A percentile compares a stretch with the other conserved stretches of the same genome.
Conservation (phyloP, 805 yeast species). For the Candida glaebosa region DNA sequence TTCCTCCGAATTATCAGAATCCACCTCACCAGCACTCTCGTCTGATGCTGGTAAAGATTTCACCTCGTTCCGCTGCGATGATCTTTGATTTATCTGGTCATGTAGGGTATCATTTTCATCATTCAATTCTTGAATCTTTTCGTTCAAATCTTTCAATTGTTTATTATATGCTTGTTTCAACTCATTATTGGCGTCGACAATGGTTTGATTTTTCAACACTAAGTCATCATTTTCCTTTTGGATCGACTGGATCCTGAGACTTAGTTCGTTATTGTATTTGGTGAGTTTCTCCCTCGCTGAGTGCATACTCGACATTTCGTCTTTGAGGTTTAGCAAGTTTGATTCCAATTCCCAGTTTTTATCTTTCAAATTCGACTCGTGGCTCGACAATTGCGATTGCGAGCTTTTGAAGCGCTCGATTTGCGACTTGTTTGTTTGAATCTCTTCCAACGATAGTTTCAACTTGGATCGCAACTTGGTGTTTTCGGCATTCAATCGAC, state of each 20-base stretch:
- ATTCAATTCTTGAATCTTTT: slow-evolving; percentile 55
- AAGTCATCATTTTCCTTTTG: slow-evolving; percentile 50
- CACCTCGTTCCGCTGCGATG: too few species aligned
- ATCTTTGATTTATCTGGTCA: slow-evolving; percentile 21
- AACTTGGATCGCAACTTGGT: slow-evolving; percentile 42
- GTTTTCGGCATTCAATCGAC: slow-evolving; percentile 66
- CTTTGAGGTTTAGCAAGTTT: slow-evolving; percentile 43
- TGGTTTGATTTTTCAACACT: slow-evolving; percentile 34
- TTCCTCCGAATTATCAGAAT: slow-evolving; percentile 35
- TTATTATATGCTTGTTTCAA: slow-evolving; percentile 32
- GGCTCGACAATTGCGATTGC: slow-evolving; percentile 29
- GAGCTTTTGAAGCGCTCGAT: slow-evolving; percentile 31
- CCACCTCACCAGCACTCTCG: not conserved
- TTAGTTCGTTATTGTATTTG: slow-evolving; percentile 30
- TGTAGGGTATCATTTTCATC: slow-evolving; percentile 65
- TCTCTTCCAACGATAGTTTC: slow-evolving; percentile 41
- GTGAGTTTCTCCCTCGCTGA: slow-evolving; percentile 38
- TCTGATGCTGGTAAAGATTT: not conserved
- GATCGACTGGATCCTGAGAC: slow-evolving; percentile 20
- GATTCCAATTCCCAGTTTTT: slow-evolving; percentile 64
- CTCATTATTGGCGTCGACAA: slow-evolving; percentile 36
- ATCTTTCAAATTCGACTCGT: slow-evolving; percentile 53
- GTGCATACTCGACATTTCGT: slow-evolving; percentile 37
- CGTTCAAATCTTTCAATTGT: slow-evolving; percentile 48
- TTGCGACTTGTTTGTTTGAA: slow-evolving; percentile 35